These are phyloP conservation scores for Yamadazyma paraphyllophila DNA, from an alignment of 805 yeast genomes.

Conservation along the genomic window DNA sequence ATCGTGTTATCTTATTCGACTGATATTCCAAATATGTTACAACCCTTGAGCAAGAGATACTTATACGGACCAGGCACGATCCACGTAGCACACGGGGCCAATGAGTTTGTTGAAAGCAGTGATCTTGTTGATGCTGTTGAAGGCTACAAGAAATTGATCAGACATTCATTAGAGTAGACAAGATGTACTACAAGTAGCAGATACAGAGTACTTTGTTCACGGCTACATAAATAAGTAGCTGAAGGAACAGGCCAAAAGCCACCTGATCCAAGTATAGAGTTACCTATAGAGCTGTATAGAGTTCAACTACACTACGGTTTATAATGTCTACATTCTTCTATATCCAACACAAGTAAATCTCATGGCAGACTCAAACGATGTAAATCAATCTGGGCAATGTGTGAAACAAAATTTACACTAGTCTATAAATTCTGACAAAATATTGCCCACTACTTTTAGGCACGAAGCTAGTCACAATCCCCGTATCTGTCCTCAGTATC, in stretches of 20 bases:
- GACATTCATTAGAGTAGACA: conserved; percentile 10
- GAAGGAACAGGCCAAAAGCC: too few relatives aligned
- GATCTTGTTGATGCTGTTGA: conserved; percentile 51
- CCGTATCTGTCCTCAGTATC: conserved; percentile 2
- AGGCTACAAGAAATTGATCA: conserved; percentile 49
- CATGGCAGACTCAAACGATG: conserved; percentile 48
- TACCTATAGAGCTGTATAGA: too few relatives aligned
- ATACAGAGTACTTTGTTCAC: background rate
- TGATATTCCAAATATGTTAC: conserved; percentile 29
- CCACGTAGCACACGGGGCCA: conserved; percentile 56
- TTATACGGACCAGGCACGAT: conserved; percentile 70
- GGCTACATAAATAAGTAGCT: too few relatives aligned
- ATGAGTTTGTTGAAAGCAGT: conserved; percentile 49
- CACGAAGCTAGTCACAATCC: background rate
- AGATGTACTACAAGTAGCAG: background rate
- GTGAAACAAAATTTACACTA: conserved; percentile 18
- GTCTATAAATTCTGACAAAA: conserved; percentile 13
- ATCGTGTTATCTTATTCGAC: conserved; percentile 51
- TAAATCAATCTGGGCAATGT: conserved; percentile 35
- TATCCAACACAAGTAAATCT: conserved; percentile 38
- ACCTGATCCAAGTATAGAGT: too few relatives aligned
- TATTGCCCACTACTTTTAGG: conserved; percentile 9
- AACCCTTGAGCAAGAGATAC: conserved; percentile 37
- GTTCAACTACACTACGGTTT: too few relatives aligned
- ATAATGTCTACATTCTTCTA: conserved; percentile 47